Conservation (phyloP, 2,329 filamentous ascomycete species). For the Pleurostoma richardsiae region DNA sequence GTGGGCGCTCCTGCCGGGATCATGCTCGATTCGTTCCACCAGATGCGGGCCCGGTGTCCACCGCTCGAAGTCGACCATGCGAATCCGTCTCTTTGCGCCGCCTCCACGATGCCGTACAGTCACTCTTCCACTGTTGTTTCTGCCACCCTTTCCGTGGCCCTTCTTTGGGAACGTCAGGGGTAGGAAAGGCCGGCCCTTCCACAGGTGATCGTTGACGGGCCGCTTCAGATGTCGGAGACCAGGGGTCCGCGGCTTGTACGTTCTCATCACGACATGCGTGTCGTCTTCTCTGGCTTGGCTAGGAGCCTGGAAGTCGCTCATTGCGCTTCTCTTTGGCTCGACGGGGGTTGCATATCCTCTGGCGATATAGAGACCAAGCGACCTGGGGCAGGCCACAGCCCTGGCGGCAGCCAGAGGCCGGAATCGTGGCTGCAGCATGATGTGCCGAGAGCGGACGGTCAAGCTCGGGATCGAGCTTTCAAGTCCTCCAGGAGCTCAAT, state of each 20-base stretch:
- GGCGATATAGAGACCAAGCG: constrained; percentile 9
- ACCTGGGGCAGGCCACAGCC: constrained; percentile 9
- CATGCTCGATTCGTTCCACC: constrained; percentile 94
- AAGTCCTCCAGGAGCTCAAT: background rate
- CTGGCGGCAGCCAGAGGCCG: constrained; percentile 34
- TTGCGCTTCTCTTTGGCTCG: constrained; percentile 7
- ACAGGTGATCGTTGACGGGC: constrained; percentile 93
- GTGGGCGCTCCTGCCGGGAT: constrained; percentile 88
- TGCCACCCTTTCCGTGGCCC: constrained; percentile 86
- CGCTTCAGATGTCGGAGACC: constrained; percentile 87
- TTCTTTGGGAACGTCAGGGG: constrained; percentile 88
- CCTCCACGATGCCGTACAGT: constrained; percentile 91
- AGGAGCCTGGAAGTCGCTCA: constrained; percentile 6
- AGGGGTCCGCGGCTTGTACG: constrained; percentile 90
- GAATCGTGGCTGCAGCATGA: constrained; percentile 65
- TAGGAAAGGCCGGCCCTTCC: constrained; percentile 83
- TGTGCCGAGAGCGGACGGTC: constrained; percentile 7
- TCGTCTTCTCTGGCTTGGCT: constrained; percentile 15
- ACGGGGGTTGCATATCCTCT: constrained; percentile 16
- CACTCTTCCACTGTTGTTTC: constrained; percentile 80
- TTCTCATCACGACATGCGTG: constrained; percentile 56
- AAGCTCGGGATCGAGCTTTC: constrained; percentile 7
- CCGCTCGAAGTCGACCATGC: constrained; percentile 85
- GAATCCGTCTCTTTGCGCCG: constrained; percentile 85
- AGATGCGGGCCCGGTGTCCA: constrained; percentile 73